Conservation (phyloP, 345 rosid genomes). For the Noccaea caerulescens region DNA sequence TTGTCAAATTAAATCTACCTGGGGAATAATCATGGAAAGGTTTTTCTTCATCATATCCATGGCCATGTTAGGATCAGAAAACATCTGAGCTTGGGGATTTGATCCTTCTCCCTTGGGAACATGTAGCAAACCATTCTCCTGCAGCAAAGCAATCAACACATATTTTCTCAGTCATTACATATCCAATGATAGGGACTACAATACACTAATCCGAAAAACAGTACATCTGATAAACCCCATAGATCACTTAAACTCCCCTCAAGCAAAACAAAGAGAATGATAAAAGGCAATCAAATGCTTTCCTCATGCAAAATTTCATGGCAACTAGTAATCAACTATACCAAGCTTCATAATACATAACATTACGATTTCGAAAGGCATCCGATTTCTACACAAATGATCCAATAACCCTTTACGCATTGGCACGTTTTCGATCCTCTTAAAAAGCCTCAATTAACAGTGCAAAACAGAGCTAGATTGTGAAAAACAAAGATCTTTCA, state of each 20-base stretch:
- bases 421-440: not conserved
- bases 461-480: slow-evolving; percentile 1
- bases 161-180: not conserved
- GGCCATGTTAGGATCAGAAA: slow-evolving; percentile 99
- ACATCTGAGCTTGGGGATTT: slow-evolving; percentile 97
- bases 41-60: slow-evolving; percentile 99
- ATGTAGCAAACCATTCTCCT: slow-evolving; percentile 91
- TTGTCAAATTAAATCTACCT: slow-evolving; percentile 52
- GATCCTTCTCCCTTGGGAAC: slow-evolving; percentile 85
- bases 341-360: no score
- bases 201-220: not conserved
- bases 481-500: not conserved
- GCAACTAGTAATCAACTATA: slow-evolving; percentile 1
- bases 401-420: not conserved
- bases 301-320: not conserved
- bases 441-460: not conserved
- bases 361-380: no score
- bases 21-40: slow-evolving; percentile 98
- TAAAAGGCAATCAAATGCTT: not conserved
- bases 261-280: not conserved
- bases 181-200: not conserved
- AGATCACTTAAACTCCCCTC: not conserved
- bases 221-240: not conserved
- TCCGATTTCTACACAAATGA: not conserved
- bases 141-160: slow-evolving; percentile 31